phyloP scores from a whole-genome alignment of 1,284 basidiomycete species.

The Fomitopsis schrenkii region DNA sequence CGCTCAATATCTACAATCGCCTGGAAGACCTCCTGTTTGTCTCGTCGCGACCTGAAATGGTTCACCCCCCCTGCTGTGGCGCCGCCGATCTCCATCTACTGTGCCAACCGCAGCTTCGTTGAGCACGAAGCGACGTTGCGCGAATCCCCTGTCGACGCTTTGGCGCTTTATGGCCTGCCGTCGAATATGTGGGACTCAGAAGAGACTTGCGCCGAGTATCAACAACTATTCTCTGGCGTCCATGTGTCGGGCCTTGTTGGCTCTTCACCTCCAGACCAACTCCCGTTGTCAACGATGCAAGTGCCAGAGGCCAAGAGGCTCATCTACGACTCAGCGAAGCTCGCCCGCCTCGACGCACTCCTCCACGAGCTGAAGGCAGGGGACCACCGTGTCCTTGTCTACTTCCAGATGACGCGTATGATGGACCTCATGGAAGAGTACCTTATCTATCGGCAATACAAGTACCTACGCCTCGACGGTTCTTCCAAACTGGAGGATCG shows the following conservation, averaged over 20 bases:
- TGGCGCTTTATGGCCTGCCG: conserved; percentile 86
- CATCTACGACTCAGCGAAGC: conserved; percentile 96
- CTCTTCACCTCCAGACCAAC: conserved; percentile 68
- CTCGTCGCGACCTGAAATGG: conserved; percentile 76
- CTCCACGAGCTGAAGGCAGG: conserved; percentile 91
- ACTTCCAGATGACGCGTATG: conserved; percentile 99
- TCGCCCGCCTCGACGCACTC: conserved; percentile 86
- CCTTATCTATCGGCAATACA: conserved; percentile 96
- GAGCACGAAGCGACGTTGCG: conserved; percentile 62
- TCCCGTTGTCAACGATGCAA: conserved; percentile 84
- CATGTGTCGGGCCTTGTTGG: conserved; percentile 69
- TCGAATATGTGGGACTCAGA: conserved; percentile 62
- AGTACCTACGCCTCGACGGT: conserved; percentile 95
- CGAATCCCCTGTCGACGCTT: conserved; percentile 68
- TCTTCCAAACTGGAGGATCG: conserved; percentile 94
- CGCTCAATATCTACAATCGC: conserved; percentile 55
- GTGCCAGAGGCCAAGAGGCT: conserved; percentile 95
- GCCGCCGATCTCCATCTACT: conserved; percentile 75
- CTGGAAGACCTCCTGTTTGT: conserved; percentile 79
- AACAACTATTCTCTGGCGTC: conserved; percentile 56
- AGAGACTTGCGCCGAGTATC: conserved; percentile 48
- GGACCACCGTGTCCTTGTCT: conserved; percentile 93
- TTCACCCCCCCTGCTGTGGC: conserved; percentile 83
- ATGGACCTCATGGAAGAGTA: conserved; percentile 99
- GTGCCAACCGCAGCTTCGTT: conserved; percentile 76